Evolutionary conservation across 106 monocot genomes (phyloP).

Genomic region (Acorus gramineus): DNA sequence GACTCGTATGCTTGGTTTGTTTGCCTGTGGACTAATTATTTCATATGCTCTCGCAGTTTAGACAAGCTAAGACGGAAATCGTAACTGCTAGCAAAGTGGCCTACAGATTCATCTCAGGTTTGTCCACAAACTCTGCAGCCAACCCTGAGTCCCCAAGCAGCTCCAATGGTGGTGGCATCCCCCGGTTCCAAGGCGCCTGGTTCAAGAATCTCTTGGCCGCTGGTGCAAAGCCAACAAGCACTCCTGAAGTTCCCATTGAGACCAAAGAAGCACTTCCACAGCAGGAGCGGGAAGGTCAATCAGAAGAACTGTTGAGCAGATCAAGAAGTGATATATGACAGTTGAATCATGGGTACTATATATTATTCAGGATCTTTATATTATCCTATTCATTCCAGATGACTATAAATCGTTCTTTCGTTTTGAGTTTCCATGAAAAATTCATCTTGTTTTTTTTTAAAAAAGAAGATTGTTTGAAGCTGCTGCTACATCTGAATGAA

Average conservation of each 20-base stretch:
- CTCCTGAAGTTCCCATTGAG: conserved; percentile 16
- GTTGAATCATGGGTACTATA: too few relatives aligned
- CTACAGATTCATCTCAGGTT: conserved; percentile 57
- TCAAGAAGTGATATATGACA: too few relatives aligned
- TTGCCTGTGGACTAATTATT: too few relatives aligned
- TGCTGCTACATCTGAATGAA: too few relatives aligned
- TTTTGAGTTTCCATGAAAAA: too few relatives aligned
- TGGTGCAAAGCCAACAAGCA: conserved; percentile 70
- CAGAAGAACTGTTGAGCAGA: not conserved
- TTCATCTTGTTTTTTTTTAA: too few relatives aligned
- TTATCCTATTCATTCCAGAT: too few relatives aligned
- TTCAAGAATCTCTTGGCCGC: conserved; percentile 47
- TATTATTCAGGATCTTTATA: too few relatives aligned
- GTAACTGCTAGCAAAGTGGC: conserved; percentile 77
- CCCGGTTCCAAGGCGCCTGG: conserved; percentile 53
- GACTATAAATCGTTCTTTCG: too few relatives aligned
- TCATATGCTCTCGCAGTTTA: conserved; percentile 36
- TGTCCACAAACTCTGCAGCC: conserved; percentile 33
- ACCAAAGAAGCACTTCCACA: conserved; percentile 15
- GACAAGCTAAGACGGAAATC: conserved; percentile 80
- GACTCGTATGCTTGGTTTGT: too few relatives aligned
- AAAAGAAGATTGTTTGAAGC: too few relatives aligned
- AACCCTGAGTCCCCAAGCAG: conserved; percentile 33
- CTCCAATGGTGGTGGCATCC: conserved; percentile 25
- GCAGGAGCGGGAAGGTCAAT: not conserved